A percentile compares a stretch with the other conserved stretches of the same genome.
phyloP scores from a whole-genome alignment of 108 stramenopile species.

The Pseudonitzschia multiseries region DNA sequence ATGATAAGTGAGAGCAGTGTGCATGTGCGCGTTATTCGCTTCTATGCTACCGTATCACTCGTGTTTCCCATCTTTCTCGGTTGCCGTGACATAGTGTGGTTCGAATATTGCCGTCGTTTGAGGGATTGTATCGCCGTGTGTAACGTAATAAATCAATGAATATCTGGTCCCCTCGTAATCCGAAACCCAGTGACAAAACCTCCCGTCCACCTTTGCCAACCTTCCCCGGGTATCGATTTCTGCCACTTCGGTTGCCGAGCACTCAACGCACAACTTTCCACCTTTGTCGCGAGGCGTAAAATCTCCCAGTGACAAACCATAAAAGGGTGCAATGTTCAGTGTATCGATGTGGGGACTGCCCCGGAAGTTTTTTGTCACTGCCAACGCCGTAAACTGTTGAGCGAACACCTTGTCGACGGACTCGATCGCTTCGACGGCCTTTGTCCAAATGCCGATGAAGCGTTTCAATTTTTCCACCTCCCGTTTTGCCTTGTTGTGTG shows the following conservation, averaged over 20 bases:
- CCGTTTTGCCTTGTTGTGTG: constrained; percentile 33
- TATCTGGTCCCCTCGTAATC: constrained; percentile 51
- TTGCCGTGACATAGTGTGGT: background rate
- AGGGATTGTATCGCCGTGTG: constrained; percentile 22
- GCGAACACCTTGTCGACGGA: constrained; percentile 55
- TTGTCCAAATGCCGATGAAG: constrained; percentile 48
- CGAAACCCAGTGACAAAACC: constrained; percentile 72
- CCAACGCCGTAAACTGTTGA: constrained; percentile 54
- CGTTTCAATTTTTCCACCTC: constrained; percentile 50
- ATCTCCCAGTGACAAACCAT: constrained; percentile 62
- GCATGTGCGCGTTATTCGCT: too few species aligned
- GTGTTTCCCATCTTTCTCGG: background rate
- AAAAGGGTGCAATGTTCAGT: constrained; percentile 66
- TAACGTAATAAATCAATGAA: constrained; percentile 56
- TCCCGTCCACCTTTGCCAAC: constrained; percentile 69
- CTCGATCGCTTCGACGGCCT: constrained; percentile 45
- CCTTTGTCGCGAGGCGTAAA: constrained; percentile 29
- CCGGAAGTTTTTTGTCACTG: constrained; percentile 60
- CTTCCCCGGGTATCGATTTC: constrained; percentile 54
- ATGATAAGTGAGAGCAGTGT: too few species aligned
- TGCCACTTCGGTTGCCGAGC: constrained; percentile 40
- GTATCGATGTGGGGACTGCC: constrained; percentile 76
- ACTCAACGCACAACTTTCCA: constrained; percentile 60
- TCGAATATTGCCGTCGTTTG: constrained; percentile 42
- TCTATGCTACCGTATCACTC: too few species aligned